A percentile compares a stretch with the other conserved stretches of the same genome.
These are phyloP conservation scores for Tricholoma hemisulphureum DNA, from an alignment of 768 basidiomycete genomes.

Conservation along the genomic window DNA sequence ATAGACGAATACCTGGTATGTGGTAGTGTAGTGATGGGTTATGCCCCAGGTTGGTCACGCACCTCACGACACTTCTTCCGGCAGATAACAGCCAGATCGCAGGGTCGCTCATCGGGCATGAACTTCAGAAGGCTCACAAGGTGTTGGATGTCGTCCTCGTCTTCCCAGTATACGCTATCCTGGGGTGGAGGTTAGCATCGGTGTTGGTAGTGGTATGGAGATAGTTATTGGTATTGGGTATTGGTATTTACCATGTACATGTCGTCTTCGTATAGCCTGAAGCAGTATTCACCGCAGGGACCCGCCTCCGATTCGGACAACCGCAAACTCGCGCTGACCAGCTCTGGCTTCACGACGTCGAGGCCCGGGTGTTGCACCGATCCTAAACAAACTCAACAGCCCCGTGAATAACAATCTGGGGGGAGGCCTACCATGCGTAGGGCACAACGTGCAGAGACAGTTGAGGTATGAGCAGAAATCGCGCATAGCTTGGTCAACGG, in stretches of 20 bases:
- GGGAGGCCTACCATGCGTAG: constrained; percentile 31
- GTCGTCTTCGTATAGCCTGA: constrained; percentile 8
- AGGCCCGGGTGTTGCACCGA: constrained; percentile 7
- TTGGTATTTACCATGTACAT: constrained; percentile 7
- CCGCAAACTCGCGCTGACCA: constrained; percentile 11
- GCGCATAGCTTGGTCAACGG: constrained; percentile 30
- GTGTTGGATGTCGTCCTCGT: constrained; percentile 19
- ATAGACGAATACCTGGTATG: constrained; percentile 22
- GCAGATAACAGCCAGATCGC: constrained; percentile 48
- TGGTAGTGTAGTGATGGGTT: too few species aligned
- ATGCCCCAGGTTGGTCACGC: too few species aligned
- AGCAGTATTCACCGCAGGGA: constrained; percentile 22
- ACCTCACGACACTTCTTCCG: constrained; percentile 50
- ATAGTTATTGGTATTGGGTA: too few species aligned
- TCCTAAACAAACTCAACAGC: too few species aligned
- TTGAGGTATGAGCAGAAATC: constrained; percentile 47
- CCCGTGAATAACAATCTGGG: not conserved
- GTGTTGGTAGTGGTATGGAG: too few species aligned
- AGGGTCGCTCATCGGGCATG: constrained; percentile 46
- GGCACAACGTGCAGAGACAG: constrained; percentile 42
- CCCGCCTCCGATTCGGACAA: not conserved
- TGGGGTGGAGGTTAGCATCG: too few species aligned
- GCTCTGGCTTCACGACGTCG: constrained; percentile 8
- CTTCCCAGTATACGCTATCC: constrained; percentile 26
- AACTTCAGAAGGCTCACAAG: constrained; percentile 40